Percentiles rank a stretch among this genome's conserved stretches.
Conservation (phyloP, 2,329 filamentous ascomycete genomes). For the Hortaea werneckii region DNA sequence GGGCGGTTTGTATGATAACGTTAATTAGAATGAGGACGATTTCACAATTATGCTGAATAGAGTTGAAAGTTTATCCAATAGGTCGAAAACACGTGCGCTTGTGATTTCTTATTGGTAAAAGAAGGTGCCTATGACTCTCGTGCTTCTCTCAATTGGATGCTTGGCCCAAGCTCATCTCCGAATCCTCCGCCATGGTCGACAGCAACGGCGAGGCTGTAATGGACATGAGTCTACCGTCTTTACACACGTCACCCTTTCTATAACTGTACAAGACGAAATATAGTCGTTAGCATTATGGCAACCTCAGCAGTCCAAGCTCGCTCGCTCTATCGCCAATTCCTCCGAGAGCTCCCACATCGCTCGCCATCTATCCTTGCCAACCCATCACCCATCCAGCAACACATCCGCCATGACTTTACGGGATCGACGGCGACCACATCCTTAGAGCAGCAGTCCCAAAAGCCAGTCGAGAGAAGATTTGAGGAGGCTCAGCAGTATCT, state of each 20-base stretch:
- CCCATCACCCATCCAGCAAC: conserved; percentile 59
- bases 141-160: too few relatives aligned
- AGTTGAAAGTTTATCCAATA: too few relatives aligned
- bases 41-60: too few relatives aligned
- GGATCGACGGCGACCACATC: conserved; percentile 28
- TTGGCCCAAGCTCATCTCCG: not conserved
- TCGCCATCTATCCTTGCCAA: conserved; percentile 40
- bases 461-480: conserved; percentile 21
- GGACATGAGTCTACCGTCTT: not conserved
- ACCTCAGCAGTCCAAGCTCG: conserved; percentile 44
- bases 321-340: conserved; percentile 74
- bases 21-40: too few relatives aligned
- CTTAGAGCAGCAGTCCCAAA: conserved; percentile 14
- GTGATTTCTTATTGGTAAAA: too few relatives aligned
- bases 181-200: not conserved
- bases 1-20: too few relatives aligned
- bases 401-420: conserved; percentile 56
- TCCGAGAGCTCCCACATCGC: conserved; percentile 77
- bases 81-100: too few relatives aligned
- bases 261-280: not conserved
- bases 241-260: not conserved
- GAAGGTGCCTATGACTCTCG: too few relatives aligned
- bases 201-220: too few relatives aligned
- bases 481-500: conserved; percentile 67
- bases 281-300: conserved; percentile 19